A percentile compares a stretch with the other conserved stretches of the same genome.
These are phyloP conservation scores for Paecilomyces fulvus DNA, from an alignment of 2,329 filamentous ascomycete genomes.

Conservation along the genomic window DNA sequence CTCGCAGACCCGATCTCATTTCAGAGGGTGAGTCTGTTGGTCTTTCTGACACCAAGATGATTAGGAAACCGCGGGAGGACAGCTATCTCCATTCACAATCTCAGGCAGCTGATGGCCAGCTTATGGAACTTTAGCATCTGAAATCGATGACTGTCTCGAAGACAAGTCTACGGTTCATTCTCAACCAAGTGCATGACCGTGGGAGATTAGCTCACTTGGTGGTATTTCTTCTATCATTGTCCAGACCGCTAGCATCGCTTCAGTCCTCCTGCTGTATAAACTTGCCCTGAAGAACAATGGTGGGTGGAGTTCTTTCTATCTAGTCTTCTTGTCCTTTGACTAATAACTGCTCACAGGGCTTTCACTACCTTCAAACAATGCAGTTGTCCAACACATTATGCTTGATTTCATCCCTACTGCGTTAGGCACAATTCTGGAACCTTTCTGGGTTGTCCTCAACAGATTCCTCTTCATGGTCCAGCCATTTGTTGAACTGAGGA, in stretches of 20 bases:
- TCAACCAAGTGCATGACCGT: not conserved
- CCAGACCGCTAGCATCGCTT: constrained; percentile 2
- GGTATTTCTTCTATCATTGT: constrained; percentile 7
- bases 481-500: constrained; percentile 44
- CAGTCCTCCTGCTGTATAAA: constrained; percentile 5
- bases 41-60: not conserved
- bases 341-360: constrained; percentile 23
- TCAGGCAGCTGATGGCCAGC: not conserved
- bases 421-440: constrained; percentile 49
- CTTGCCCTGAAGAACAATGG: constrained; percentile 7
- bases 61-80: not conserved
- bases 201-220: not conserved
- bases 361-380: constrained; percentile 24
- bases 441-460: constrained; percentile 49
- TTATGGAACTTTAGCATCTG: not conserved
- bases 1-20: not conserved
- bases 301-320: constrained; percentile 1
- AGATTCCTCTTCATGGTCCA: constrained; percentile 46
- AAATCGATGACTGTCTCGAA: not conserved
- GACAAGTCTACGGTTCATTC: not conserved
- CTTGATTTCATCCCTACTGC: constrained; percentile 47
- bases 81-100: not conserved
- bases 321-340: not conserved
- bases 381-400: constrained; percentile 32
- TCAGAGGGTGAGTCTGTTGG: not conserved